These are phyloP conservation scores for Phalaenopsis equestris DNA, from an alignment of 106 monocot species.

Conservation along the genomic window DNA sequence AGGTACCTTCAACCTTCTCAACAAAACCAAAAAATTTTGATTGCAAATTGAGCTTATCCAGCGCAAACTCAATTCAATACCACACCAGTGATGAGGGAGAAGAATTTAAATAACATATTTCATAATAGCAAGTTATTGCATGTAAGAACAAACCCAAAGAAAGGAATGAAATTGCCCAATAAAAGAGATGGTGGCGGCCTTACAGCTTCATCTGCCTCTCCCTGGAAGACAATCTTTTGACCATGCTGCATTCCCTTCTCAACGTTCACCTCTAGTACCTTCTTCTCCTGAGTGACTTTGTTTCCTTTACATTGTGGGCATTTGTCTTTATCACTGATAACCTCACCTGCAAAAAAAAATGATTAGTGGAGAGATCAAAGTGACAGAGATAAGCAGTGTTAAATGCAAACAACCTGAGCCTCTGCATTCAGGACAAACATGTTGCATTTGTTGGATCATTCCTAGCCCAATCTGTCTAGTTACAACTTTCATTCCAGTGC, in stretches of 20 bases:
- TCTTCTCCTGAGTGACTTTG: constrained; percentile 73
- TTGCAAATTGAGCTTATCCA: background rate
- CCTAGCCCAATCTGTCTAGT: constrained; percentile 68
- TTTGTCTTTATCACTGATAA: constrained; percentile 72
- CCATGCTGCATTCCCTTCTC: constrained; percentile 92
- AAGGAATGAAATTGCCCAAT: background rate
- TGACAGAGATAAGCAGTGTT: background rate
- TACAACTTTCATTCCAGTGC: constrained; percentile 34
- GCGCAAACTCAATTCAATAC: background rate
- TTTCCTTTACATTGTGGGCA: constrained; percentile 65
- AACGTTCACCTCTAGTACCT: constrained; percentile 74
- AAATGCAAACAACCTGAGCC: constrained; percentile 15
- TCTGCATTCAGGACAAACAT: constrained; percentile 66
- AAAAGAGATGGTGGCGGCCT: constrained; percentile 11
- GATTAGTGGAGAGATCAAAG: background rate
- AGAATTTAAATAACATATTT: background rate
- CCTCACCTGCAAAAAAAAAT: constrained; percentile 35
- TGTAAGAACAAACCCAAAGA: background rate
- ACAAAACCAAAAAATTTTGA: background rate
- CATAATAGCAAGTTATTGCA: background rate
- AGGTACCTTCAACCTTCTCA: background rate
- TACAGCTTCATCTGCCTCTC: constrained; percentile 87
- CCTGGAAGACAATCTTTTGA: constrained; percentile 75
- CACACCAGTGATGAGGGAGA: background rate
- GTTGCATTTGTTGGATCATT: constrained; percentile 85